These are phyloP conservation scores for Fraxinus baroniana DNA, from an alignment of 305 asterid species.

Conservation along the genomic window DNA sequence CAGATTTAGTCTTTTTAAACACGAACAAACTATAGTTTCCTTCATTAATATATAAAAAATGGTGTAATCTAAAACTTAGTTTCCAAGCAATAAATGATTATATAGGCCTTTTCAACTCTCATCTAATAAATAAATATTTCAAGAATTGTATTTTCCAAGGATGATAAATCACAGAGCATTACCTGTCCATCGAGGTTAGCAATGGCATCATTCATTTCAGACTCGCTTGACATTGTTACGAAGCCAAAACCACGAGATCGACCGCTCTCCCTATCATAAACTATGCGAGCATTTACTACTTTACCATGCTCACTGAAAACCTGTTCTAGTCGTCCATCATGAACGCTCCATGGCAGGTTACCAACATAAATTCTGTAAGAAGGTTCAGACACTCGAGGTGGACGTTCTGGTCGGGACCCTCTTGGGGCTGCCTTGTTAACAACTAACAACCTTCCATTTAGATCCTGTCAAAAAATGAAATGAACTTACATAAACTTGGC, in stretches of 20 bases:
- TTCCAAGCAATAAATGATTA: not conserved
- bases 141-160: not conserved
- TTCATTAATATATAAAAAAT: not conserved
- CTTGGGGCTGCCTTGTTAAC: slow-evolving; percentile 82
- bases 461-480: slow-evolving; percentile 50
- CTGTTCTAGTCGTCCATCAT: slow-evolving; percentile 64
- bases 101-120: not conserved
- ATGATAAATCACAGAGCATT: slow-evolving; percentile 11
- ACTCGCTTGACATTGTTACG: slow-evolving; percentile 69
- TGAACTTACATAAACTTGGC: not conserved
- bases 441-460: slow-evolving; percentile 61
- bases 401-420: slow-evolving; percentile 71
- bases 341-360: slow-evolving; percentile 80
- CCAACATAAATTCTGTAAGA: slow-evolving; percentile 71
- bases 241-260: slow-evolving; percentile 96
- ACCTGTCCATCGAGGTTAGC: slow-evolving; percentile 90
- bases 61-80: not conserved
- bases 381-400: slow-evolving; percentile 51
- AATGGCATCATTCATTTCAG: slow-evolving; percentile 82
- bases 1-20: not conserved
- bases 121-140: not conserved
- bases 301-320: slow-evolving; percentile 79
- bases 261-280: slow-evolving; percentile 74
- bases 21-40: not conserved
- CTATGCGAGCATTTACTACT: slow-evolving; percentile 71